Evolutionary conservation across 2,329 filamentous ascomycete genomes (phyloP).

Genomic region (Rhexocercosporidium sp.): DNA sequence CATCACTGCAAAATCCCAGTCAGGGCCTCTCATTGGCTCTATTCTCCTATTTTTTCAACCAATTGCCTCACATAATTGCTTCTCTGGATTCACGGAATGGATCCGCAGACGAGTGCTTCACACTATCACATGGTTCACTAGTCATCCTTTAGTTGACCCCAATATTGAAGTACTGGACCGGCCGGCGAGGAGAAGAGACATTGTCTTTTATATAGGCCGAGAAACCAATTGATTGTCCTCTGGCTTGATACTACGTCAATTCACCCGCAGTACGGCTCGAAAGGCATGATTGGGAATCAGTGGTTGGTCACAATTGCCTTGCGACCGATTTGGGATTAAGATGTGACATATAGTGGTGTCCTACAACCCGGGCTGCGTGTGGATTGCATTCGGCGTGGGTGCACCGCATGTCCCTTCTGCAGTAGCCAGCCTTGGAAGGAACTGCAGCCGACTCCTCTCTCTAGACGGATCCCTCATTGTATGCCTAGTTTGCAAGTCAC

Average conservation of each 20-base stretch:
- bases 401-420: constrained; percentile 11
- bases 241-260: neutral
- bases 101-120: constrained; percentile 20
- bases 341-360: constrained; percentile 14
- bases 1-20: constrained; percentile 17
- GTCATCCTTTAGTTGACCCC: neutral
- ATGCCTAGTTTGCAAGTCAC: constrained; percentile 5
- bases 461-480: no score
- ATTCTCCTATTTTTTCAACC: constrained; percentile 18
- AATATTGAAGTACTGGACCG: neutral
- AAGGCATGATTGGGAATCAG: neutral
- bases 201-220: neutral
- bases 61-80: constrained; percentile 20
- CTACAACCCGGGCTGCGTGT: neutral
- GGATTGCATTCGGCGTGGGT: constrained; percentile 2
- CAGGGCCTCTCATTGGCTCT: constrained; percentile 12
- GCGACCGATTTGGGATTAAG: neutral
- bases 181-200: neutral
- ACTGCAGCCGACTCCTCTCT: neutral
- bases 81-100: constrained; percentile 9
- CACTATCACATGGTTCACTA: constrained; percentile 12
- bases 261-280: neutral
- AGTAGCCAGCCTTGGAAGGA: constrained; percentile 12
- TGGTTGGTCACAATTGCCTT: constrained; percentile 2
- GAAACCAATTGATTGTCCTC: neutral